Evolutionary conservation across 1,284 basidiomycete species (phyloP).

Genomic region (Cutaneotrichosporon arboriforme): DNA sequence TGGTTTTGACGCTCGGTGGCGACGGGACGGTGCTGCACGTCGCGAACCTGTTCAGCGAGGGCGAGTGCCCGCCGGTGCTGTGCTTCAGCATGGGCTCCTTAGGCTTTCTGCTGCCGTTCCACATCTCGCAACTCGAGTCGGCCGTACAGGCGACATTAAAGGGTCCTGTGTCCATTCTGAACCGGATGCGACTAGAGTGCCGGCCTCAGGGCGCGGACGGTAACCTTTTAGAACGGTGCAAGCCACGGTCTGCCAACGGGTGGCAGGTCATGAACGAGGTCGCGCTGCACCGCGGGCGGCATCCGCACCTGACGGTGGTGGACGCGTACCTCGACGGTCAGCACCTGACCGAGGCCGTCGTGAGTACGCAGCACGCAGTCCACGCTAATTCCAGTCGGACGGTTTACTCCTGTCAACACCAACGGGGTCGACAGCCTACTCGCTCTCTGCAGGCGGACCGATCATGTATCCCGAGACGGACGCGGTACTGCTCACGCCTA

Average conservation of each 20-base stretch:
- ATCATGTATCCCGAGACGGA: constrained; percentile 92
- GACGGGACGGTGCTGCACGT: constrained; percentile 95
- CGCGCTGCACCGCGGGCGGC: constrained; percentile 81
- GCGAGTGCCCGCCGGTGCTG: constrained; percentile 86
- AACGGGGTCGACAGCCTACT: constrained; percentile 95
- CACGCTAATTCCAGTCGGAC: constrained; percentile 61
- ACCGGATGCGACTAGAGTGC: constrained; percentile 80
- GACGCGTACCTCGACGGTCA: constrained; percentile 94
- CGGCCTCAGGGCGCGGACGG: constrained; percentile 64
- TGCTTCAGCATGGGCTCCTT: constrained; percentile 95
- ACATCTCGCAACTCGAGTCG: constrained; percentile 53
- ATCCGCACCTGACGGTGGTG: constrained; percentile 87
- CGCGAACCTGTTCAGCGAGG: constrained; percentile 77
- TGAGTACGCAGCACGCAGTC: constrained; percentile 50
- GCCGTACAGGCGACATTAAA: constrained; percentile 66
- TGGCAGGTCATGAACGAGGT: constrained; percentile 99
- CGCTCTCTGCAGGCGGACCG: constrained; percentile 89
- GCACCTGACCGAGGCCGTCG: constrained; percentile 90
- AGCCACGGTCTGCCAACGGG: constrained; percentile 50
- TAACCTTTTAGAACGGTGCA: constrained; percentile 51
- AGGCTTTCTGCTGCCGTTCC: constrained; percentile 89
- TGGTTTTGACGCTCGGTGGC: constrained; percentile 87
- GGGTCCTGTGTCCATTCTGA: constrained; percentile 57
- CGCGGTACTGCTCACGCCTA: constrained; percentile 85
- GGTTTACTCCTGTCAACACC: constrained; percentile 93